These are phyloP conservation scores for Boletus subcaerulescens DNA, from an alignment of 768 basidiomycete species.

Conservation along the genomic window DNA sequence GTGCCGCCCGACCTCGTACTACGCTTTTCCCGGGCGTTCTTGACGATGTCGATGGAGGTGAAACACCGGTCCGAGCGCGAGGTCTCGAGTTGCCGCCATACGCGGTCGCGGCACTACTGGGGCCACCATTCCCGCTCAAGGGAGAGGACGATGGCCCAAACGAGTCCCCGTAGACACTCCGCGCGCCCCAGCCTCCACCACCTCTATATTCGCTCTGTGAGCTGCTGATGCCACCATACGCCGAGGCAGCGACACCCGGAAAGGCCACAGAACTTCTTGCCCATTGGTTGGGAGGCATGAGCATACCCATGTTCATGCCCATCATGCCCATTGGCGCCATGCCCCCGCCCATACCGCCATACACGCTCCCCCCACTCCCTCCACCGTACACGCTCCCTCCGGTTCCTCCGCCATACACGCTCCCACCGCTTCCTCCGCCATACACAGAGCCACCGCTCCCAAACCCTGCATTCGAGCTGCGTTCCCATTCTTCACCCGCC, in stretches of 20 bases:
- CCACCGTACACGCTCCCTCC: conserved; percentile 34
- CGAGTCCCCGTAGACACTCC: conserved; percentile 70
- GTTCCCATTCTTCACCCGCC: conserved; percentile 91
- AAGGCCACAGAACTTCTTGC: conserved; percentile 47
- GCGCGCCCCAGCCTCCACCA: conserved; percentile 47
- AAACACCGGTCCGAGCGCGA: conserved; percentile 33
- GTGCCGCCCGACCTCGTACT: conserved; percentile 36
- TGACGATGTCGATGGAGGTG: conserved; percentile 20
- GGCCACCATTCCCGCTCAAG: neutral
- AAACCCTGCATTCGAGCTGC: conserved; percentile 56
- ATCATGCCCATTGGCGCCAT: conserved; percentile 41
- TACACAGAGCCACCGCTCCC: conserved; percentile 36
- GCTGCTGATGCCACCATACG: conserved; percentile 53
- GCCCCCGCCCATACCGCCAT: conserved; percentile 37
- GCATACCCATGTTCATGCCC: conserved; percentile 39
- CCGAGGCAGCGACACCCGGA: conserved; percentile 46
- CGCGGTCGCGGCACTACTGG: conserved; percentile 16
- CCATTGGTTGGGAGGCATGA: conserved; percentile 39
- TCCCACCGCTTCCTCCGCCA: conserved; percentile 40
- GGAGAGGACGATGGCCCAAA: conserved; percentile 42
- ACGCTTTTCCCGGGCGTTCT: conserved; percentile 18
- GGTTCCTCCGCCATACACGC: conserved; percentile 44
- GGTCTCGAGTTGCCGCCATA: conserved; percentile 25
- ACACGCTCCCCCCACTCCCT: conserved; percentile 44
- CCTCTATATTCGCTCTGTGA: conserved; percentile 68